A percentile compares a stretch with the other conserved stretches of the same genome.
phyloP scores from a whole-genome alignment of 306 rosid genomes.

The Bauhinia variegata region DNA sequence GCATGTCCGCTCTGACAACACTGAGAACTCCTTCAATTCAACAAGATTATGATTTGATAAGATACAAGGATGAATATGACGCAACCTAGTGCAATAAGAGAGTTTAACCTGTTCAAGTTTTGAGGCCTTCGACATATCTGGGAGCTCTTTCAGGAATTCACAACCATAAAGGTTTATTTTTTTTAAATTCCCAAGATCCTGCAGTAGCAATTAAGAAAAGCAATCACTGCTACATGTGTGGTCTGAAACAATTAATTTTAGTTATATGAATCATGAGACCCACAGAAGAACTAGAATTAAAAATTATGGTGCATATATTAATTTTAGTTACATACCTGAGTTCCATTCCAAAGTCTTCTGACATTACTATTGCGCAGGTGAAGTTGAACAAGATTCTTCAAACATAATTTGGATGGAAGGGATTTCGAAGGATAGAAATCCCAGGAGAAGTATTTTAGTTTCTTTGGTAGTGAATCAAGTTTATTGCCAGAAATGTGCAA shows the following conservation, averaged over 20 bases:
- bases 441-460: neutral
- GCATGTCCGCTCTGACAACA: no score
- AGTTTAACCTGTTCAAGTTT: neutral
- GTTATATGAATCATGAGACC: no score
- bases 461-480: neutral
- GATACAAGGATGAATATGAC: neutral
- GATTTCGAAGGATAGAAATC: neutral
- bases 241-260: neutral
- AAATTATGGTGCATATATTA: no score
- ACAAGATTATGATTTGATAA: no score
- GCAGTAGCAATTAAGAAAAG: neutral
- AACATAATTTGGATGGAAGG: neutral
- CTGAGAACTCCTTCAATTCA: no score
- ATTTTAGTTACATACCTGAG: no score
- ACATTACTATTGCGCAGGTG: neutral
- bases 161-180: neutral
- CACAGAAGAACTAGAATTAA: no score
- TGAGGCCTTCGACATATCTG: neutral
- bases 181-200: neutral
- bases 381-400: conserved; percentile 12
- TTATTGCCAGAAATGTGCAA: neutral
- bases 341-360: neutral
- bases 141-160: neutral
- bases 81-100: no score
- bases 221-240: neutral